Conservation (phyloP, 169 alveolate species). For the Eimeria necatrix region DNA sequence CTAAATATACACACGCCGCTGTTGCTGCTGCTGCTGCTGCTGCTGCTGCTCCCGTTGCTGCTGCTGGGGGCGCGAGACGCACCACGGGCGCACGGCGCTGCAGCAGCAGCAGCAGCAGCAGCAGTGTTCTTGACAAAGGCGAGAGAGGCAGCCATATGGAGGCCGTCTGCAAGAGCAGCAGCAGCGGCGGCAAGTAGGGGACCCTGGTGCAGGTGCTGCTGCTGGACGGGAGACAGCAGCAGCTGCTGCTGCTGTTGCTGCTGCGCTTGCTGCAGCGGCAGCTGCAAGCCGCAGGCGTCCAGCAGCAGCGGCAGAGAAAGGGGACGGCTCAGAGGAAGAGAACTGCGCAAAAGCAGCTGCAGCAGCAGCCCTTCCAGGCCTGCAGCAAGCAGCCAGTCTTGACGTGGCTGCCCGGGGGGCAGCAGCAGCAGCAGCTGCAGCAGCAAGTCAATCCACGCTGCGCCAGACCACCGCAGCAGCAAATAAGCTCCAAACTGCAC, state of each 20-base stretch:
- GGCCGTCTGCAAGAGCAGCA: slow-evolving; percentile 69
- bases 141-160: slow-evolving; percentile 47
- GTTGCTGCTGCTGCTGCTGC: slow-evolving; percentile 30
- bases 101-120: slow-evolving; percentile 32
- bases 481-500: not conserved
- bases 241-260: slow-evolving; percentile 54
- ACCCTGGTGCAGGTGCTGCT: not conserved
- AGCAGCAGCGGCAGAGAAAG: slow-evolving; percentile 65
- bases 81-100: slow-evolving; percentile 5
- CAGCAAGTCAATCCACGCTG: slow-evolving; percentile 74
- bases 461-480: slow-evolving; percentile 4
- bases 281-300: slow-evolving; percentile 55
- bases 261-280: slow-evolving; percentile 22
- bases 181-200: slow-evolving; percentile 35
- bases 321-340: slow-evolving; percentile 59
- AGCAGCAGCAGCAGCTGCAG: slow-evolving; percentile 76
- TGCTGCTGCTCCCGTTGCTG: slow-evolving; percentile 19
- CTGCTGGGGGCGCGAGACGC: not conserved
- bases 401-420: slow-evolving; percentile 60
- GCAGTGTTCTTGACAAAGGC: slow-evolving; percentile 6
- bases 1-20: slow-evolving; percentile 1
- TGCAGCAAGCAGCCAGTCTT: slow-evolving; percentile 26
- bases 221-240: not conserved
- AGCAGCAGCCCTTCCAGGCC: slow-evolving; percentile 74
- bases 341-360: slow-evolving; percentile 54